Conservation (phyloP, 192 early-diverging fungal genomes). For the Coemansia sp. region DNA sequence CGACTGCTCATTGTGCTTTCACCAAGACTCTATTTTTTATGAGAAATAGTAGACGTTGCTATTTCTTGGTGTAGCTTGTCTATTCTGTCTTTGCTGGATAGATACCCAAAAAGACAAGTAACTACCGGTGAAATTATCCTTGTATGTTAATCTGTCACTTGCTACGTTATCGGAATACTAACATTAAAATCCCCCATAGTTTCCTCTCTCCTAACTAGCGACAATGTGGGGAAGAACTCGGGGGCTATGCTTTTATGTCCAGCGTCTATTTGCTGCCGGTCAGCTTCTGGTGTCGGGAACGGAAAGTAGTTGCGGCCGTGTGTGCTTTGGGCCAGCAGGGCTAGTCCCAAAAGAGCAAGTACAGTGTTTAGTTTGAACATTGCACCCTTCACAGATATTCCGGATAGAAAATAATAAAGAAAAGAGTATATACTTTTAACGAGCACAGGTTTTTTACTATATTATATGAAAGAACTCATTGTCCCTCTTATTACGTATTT, state of each 20-base stretch:
- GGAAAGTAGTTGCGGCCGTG: constrained; percentile 19
- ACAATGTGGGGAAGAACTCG: not conserved
- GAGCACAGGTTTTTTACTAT: too few relatives aligned
- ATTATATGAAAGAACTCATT: not conserved
- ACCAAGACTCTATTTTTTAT: not conserved
- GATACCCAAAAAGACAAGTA: not conserved
- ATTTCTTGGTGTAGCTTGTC: too few relatives aligned
- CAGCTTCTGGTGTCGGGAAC: constrained; percentile 28
- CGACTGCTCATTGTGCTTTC: too few relatives aligned
- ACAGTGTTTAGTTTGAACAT: not conserved
- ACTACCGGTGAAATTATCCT: not conserved
- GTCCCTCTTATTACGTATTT: not conserved
- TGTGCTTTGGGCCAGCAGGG: not conserved
- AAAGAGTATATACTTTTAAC: not conserved
- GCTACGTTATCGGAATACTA: constrained; percentile 31
- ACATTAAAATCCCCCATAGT: constrained; percentile 38
- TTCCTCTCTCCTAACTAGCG: constrained; percentile 11
- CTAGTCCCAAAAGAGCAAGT: constrained; percentile 1
- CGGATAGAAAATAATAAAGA: not conserved
- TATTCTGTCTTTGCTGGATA: too few relatives aligned
- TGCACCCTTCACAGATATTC: not conserved
- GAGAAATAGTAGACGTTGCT: not conserved
- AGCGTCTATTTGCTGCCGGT: not conserved
- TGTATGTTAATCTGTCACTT: not conserved
- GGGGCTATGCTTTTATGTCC: not conserved